Evolutionary conservation across 1,139 yeast genomes (phyloP).

Genomic region (Suhomyces panamericanus): DNA sequence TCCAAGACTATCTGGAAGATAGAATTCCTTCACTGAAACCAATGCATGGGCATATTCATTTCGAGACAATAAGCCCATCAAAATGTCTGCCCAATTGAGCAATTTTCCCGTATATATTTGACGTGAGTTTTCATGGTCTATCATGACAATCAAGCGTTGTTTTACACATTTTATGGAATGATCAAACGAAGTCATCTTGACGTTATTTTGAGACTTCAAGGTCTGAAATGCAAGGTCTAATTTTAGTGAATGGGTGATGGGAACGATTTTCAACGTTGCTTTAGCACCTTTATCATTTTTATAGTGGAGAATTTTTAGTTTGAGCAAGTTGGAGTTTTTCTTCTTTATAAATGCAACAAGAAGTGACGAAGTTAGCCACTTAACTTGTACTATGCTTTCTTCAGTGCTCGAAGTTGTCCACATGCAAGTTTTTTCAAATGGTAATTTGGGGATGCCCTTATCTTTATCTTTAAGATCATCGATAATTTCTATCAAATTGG

Average conservation of each 20-base stretch:
- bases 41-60: slow-evolving; percentile 59
- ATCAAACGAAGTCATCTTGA: slow-evolving; percentile 2
- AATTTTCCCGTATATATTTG: slow-evolving; percentile 56
- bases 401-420: slow-evolving; percentile 35
- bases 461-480: slow-evolving; percentile 43
- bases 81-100: slow-evolving; percentile 73
- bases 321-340: neutral
- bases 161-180: slow-evolving; percentile 28
- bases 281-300: neutral
- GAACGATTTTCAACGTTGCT: slow-evolving; percentile 3
- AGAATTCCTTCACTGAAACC: slow-evolving; percentile 53
- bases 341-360: slow-evolving; percentile 37
- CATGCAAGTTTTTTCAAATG: slow-evolving; percentile 46
- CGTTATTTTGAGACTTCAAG: neutral
- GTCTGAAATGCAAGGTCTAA: neutral
- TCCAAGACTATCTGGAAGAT: slow-evolving; percentile 35
- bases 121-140: neutral
- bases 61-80: slow-evolving; percentile 47
- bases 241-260: slow-evolving; percentile 2
- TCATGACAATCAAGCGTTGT: slow-evolving; percentile 27
- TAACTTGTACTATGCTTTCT: slow-evolving; percentile 51
- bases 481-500: slow-evolving; percentile 28
- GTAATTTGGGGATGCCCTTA: slow-evolving; percentile 37
- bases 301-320: slow-evolving; percentile 10
- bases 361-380: slow-evolving; percentile 60